Percentiles rank a stretch among this genome's conserved stretches.
phyloP scores from a whole-genome alignment of 306 rosid species.

The Ammopiptanthus mongolicus region DNA sequence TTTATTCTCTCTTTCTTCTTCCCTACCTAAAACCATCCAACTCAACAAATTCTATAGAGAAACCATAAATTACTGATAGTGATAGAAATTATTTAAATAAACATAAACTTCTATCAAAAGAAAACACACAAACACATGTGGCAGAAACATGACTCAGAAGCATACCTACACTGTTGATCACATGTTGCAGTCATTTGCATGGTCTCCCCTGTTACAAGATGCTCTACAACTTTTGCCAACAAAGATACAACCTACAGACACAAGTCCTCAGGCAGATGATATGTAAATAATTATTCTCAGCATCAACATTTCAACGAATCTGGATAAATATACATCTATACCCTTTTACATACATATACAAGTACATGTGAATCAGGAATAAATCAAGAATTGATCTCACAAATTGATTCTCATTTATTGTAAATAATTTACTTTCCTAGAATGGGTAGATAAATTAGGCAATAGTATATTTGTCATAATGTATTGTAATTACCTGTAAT shows the following conservation, averaged over 20 bases:
- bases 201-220: constrained; percentile 93
- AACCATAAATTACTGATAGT: neutral
- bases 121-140: constrained; percentile 9
- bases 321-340: neutral
- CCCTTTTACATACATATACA: neutral
- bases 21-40: neutral
- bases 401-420: too few species aligned
- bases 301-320: constrained; percentile 21
- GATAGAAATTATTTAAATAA: neutral
- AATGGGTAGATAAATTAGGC: too few species aligned
- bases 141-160: constrained; percentile 23
- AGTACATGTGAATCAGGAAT: too few species aligned
- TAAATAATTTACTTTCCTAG: too few species aligned
- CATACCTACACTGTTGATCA: constrained; percentile 84
- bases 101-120: neutral
- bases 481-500: too few species aligned
- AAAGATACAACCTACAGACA: constrained; percentile 71
- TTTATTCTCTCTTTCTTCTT: too few species aligned
- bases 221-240: constrained; percentile 72
- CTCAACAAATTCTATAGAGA: neutral
- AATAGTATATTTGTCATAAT: too few species aligned
- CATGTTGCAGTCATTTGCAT: constrained; percentile 88
- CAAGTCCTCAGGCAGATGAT: constrained; percentile 13
- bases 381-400: too few species aligned
- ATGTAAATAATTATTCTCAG: neutral